phyloP scores from a whole-genome alignment of 2,329 filamentous ascomycete species.

The Zasmidium citrigriseum region DNA sequence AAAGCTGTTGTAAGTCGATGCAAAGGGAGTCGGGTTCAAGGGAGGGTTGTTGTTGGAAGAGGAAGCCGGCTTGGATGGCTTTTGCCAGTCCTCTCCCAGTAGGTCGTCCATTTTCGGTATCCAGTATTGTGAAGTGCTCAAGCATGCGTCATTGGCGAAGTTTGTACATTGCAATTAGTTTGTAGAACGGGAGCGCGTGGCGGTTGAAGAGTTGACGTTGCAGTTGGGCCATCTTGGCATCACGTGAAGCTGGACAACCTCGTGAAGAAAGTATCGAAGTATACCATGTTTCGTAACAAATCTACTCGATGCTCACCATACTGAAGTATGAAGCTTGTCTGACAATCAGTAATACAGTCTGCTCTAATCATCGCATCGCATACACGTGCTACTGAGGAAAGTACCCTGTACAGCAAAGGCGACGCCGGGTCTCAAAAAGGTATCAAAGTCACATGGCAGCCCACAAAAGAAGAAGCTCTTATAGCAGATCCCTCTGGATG shows the following conservation, averaged over 20 bases:
- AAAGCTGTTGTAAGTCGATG: constrained; percentile 35
- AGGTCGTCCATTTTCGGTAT: constrained; percentile 49
- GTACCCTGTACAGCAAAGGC: not conserved
- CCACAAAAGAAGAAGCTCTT: constrained; percentile 39
- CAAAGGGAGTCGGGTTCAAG: constrained; percentile 27
- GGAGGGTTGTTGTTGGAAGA: constrained; percentile 6
- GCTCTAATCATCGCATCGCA: not conserved
- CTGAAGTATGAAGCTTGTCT: no score
- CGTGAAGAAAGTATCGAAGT: no score
- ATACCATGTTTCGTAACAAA: no score
- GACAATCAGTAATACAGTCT: not conserved
- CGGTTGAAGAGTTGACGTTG: not conserved
- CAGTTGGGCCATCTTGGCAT: not conserved
- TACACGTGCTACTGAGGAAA: not conserved
- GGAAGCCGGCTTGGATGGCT: constrained; percentile 29
- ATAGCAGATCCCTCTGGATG: constrained; percentile 92
- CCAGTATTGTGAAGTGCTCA: not conserved
- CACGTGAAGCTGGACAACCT: not conserved
- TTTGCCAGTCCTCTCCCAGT: constrained; percentile 50
- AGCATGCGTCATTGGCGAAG: not conserved
- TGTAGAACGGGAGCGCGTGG: not conserved
- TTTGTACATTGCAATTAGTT: not conserved
- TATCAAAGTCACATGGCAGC: constrained; percentile 4
- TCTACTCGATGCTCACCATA: no score
- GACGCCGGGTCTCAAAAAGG: not conserved